Evolutionary conservation across 139 green algal genomes (phyloP), one percentile per base, ranked within the genome.

Genomic region (Coccomyxa sp.): DNA sequence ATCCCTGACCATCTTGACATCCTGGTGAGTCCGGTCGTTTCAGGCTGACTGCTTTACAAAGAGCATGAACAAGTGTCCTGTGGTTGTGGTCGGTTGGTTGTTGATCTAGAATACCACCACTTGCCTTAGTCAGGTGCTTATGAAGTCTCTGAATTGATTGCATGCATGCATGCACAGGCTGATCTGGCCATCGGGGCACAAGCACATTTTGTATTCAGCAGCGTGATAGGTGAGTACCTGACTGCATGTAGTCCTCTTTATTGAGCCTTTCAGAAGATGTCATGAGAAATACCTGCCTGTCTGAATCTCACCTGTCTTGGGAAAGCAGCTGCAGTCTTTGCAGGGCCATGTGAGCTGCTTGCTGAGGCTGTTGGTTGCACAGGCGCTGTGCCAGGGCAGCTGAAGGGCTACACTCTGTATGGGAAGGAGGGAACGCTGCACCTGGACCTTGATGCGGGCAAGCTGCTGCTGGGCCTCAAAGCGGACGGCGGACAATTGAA

Each of bases 1-100:
- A 77, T 88, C 28, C 86, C 86, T 10, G 86, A 89, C 82, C 83
- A 88, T 78, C n/a, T 89, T 23, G 78, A 89, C 60, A 57, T 89
- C 9, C 81, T 89, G 51, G 76, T 76, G 57, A 88, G n/a, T 15
- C 84, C 11, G 66, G 82, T 25, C 21, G 7, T 16, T 71, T 7
- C 38, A 51, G 38, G 38, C 38, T 7, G 7, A 51, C 7, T 51
- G 38, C 38, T 51, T 7, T 51, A 7, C 38, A 11, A 51, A 3
- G 7, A 51, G 38, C 7, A 7, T 7, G 7, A 7, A 51, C 38
- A 51, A 51, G 38, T 51, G 38, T 51, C 38, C 38, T 51, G 38
- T 51, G 7, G 38, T 51, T 51, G 38, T 51, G 3, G 7, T 51
- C 7, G 3, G 38, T 51, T 51, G n/a, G n/a, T n/a, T n/a, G n/a